A percentile compares a stretch with the other conserved stretches of the same genome.
phyloP scores from a whole-genome alignment of 768 basidiomycete species.

The Suillus variegatus region DNA sequence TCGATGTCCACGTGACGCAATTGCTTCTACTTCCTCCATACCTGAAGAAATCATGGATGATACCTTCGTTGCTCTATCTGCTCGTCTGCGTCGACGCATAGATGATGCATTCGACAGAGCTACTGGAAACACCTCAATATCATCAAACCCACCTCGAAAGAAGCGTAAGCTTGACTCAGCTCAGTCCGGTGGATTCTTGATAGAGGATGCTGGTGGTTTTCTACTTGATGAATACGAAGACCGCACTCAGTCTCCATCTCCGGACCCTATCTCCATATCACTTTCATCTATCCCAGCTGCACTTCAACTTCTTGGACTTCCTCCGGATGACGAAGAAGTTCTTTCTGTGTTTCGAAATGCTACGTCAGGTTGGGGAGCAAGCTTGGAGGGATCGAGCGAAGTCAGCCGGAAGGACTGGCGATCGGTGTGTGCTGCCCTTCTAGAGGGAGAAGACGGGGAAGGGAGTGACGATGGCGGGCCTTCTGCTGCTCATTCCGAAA shows the following conservation, averaged over 20 bases:
- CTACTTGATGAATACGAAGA: constrained; percentile 25
- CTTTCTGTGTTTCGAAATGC: constrained; percentile 75
- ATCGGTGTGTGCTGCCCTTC: constrained; percentile 73
- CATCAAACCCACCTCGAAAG: constrained; percentile 1
- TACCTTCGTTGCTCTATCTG: constrained; percentile 43
- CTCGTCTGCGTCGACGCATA: constrained; percentile 44
- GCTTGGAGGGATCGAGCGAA: constrained; percentile 29
- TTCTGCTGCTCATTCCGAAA: constrained; percentile 18
- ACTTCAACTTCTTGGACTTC: constrained; percentile 62
- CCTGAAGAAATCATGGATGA: constrained; percentile 14
- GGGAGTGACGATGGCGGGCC: constrained; percentile 21
- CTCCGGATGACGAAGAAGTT: constrained; percentile 72
- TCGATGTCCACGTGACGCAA: neutral
- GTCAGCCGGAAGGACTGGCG: constrained; percentile 77
- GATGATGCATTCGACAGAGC: constrained; percentile 52
- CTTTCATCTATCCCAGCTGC: constrained; percentile 61
- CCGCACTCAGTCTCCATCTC: constrained; percentile 14
- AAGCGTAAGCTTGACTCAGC: constrained; percentile 6
- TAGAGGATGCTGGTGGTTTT: constrained; percentile 35
- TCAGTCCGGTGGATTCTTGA: constrained; percentile 28
- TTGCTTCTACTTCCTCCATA: neutral
- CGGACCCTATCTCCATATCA: constrained; percentile 39
- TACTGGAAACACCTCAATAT: constrained; percentile 11
- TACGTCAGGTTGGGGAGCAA: constrained; percentile 65
- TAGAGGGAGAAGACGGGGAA: constrained; percentile 44